Base-by-base conservation (phyloP, 805 yeast genomes). In the Schwanniomyces occidentalis region DNA sequence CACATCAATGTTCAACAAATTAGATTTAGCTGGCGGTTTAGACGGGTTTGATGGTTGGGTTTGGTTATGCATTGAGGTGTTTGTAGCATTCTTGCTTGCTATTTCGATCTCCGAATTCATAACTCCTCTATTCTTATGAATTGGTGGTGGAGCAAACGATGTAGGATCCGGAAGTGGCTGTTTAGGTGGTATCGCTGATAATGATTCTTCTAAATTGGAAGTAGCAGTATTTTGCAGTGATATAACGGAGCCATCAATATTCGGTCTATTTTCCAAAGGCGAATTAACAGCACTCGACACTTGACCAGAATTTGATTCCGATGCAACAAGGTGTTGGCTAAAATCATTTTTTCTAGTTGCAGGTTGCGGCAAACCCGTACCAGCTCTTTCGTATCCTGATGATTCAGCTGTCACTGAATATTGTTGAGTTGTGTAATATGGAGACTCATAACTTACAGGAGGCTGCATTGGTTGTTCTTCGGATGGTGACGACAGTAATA, bases 81-180 rank as follows among this genome's bases (percentile, higher is more conserved):
- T 24, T 2, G 22, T 5, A 5, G 8, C 12, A 16, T 21, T 30
- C 9, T 8, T 23, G 12, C 4, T 5, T 22, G 42, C 16, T 15
- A 27, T 19, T 4, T 37, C 30, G n/a, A 34, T 2, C 8, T 22
- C 16, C n/a, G 37, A 24, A 21, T 12, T 24, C 9, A 42, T 16
- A 18, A 37, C 18, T 8, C 52, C 63, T 21, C 66, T 43, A 14
- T 48, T 55, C 37, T 42, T 57, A 36, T 58, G 73, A 7, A 63
- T 41, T 2, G 72, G 72, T 3, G 74, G 74, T 5, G 74, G 71
- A 0, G 70, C 62, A 45, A 69, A 63, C 23, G 54, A 41, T 5
- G 55, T 45, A 2, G 68, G 60, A 34, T 67, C 72, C 1, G 66
- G 65, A 4, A 58, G 46, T 7, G 61, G 62, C 17, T 40, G 41